Percentiles rank a stretch among this genome's conserved stretches.
Evolutionary conservation across 2,329 filamentous ascomycete genomes (phyloP).

Genomic region (Penicillium oxalicum): DNA sequence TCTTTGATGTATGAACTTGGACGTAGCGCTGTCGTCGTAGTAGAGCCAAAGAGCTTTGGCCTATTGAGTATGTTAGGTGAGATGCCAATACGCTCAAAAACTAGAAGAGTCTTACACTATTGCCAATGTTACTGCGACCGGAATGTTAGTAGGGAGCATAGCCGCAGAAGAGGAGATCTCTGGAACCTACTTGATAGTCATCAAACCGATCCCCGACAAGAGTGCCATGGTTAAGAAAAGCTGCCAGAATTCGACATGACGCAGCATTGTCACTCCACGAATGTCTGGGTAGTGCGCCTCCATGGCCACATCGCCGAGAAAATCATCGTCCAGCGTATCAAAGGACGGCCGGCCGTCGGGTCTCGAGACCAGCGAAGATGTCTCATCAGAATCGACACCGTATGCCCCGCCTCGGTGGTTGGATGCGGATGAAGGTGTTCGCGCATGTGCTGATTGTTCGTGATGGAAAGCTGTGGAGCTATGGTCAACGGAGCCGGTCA

Average conservation of each 20-base stretch:
- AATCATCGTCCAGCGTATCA: constrained; percentile 45
- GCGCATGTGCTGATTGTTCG: constrained; percentile 21
- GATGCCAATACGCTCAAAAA: not conserved
- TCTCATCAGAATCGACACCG: constrained; percentile 58
- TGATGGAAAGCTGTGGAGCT: constrained; percentile 28
- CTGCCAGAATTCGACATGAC: constrained; percentile 79
- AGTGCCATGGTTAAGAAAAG: constrained; percentile 81
- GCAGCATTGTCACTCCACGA: constrained; percentile 70
- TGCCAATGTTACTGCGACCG: constrained; percentile 75
- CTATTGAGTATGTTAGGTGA: constrained; percentile 22
- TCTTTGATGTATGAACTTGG: constrained; percentile 69
- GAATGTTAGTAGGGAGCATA: constrained; percentile 23
- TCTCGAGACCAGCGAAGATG: constrained; percentile 71
- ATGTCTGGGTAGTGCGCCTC: constrained; percentile 83
- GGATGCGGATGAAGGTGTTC: constrained; percentile 28
- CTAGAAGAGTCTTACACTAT: constrained; percentile 52
- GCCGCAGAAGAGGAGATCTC: not conserved
- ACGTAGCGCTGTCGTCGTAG: constrained; percentile 66
- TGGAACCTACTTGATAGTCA: constrained; percentile 88
- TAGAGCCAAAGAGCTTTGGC: constrained; percentile 79
- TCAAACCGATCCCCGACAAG: constrained; percentile 87
- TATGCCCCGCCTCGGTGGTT: constrained; percentile 20
- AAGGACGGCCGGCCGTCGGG: constrained; percentile 45
- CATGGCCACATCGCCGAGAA: constrained; percentile 57
- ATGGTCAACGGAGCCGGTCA: constrained; percentile 29